phyloP scores from a whole-genome alignment of 768 basidiomycete species.

The Lactarius quietus region DNA sequence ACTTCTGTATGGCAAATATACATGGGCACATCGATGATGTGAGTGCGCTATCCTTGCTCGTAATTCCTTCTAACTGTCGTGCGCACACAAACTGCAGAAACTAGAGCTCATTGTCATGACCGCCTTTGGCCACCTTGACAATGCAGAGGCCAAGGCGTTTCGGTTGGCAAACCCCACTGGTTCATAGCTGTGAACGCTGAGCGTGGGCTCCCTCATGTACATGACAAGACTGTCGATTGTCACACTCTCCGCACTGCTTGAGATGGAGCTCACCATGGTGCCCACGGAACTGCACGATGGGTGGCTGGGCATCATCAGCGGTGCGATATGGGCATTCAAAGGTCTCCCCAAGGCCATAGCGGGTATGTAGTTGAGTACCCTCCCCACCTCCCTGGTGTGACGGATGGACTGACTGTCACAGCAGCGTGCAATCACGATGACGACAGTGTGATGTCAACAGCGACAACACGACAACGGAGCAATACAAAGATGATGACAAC shows the following conservation, averaged over 20 bases:
- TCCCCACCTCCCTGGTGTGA: too few relatives aligned
- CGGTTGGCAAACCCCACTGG: constrained; percentile 76
- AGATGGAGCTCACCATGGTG: constrained; percentile 54
- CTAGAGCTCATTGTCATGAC: constrained; percentile 63
- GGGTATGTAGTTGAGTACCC: constrained; percentile 52
- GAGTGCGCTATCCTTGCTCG: constrained; percentile 28
- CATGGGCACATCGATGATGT: constrained; percentile 78
- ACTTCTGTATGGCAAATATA: too few relatives aligned
- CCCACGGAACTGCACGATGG: constrained; percentile 61
- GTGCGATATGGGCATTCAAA: constrained; percentile 70
- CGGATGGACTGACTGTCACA: not conserved
- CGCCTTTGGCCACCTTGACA: constrained; percentile 55
- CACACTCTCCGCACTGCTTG: constrained; percentile 72
- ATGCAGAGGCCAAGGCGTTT: constrained; percentile 58
- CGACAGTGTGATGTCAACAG: too few relatives aligned
- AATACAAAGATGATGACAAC: too few relatives aligned
- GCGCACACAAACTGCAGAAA: constrained; percentile 44
- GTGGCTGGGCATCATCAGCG: constrained; percentile 73
- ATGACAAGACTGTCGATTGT: constrained; percentile 87
- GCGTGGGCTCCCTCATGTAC: constrained; percentile 70
- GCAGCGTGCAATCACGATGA: constrained; percentile 61
- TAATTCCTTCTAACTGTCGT: constrained; percentile 8
- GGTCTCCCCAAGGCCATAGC: constrained; percentile 72
- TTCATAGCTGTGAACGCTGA: constrained; percentile 64
- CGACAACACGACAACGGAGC: too few relatives aligned